These are phyloP conservation scores for Tetracladium setigerum DNA, from an alignment of 495 filamentous ascomycete genomes.

Conservation along the genomic window DNA sequence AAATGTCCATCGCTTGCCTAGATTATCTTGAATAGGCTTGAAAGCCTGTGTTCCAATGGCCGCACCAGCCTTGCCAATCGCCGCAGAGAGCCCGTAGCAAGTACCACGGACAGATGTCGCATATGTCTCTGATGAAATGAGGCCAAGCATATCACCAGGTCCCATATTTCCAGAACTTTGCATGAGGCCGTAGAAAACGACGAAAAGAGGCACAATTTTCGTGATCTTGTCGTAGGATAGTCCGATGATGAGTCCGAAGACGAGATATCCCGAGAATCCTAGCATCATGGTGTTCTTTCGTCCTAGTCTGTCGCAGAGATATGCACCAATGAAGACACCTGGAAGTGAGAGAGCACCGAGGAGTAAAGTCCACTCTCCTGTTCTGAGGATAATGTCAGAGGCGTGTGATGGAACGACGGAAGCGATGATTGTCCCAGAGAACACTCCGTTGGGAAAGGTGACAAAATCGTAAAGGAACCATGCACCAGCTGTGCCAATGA, in stretches of 20 bases:
- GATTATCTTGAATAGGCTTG: constrained; percentile 32
- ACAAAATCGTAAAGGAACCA: constrained; percentile 47
- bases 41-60: constrained; percentile 47
- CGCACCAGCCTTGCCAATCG: constrained; percentile 43
- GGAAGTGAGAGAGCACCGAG: constrained; percentile 38
- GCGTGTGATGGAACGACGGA: constrained; percentile 30
- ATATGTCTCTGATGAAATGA: constrained; percentile 42
- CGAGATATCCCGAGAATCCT: constrained; percentile 41
- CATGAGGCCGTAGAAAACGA: constrained; percentile 48
- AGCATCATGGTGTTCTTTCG: constrained; percentile 47
- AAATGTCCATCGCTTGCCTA: constrained; percentile 45
- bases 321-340: constrained; percentile 42
- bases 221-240: constrained; percentile 38
- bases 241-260: constrained; percentile 47
- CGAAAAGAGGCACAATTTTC: constrained; percentile 43
- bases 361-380: constrained; percentile 42
- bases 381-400: constrained; percentile 24
- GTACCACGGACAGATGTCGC: constrained; percentile 43
- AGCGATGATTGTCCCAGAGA: constrained; percentile 41
- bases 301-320: constrained; percentile 37
- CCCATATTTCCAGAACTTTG: constrained; percentile 43
- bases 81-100: constrained; percentile 45
- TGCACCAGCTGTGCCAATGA: constrained; percentile 40
- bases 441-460: constrained; percentile 42
- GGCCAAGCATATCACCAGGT: constrained; percentile 43